Evolutionary conservation across 208 protist genomes (phyloP).

Genomic region (Leishmania tropica): DNA sequence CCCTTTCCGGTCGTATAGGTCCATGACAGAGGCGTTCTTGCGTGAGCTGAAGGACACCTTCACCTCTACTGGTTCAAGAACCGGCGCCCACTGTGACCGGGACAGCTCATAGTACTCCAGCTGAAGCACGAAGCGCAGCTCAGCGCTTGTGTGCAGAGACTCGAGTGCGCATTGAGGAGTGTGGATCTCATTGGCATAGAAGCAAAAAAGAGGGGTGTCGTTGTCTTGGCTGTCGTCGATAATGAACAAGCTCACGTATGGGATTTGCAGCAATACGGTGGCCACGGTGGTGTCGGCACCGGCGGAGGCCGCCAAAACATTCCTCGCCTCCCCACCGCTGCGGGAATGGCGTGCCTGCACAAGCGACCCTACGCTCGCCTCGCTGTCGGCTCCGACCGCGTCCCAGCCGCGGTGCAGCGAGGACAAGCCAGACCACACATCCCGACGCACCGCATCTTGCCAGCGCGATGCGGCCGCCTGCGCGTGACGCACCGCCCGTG

Average conservation of each 20-base stretch:
- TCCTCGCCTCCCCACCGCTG: background rate
- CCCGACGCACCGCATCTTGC: slow-evolving; percentile 26
- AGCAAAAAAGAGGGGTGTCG: slow-evolving; percentile 28
- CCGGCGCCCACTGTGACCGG: slow-evolving; percentile 25
- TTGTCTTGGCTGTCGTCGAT: slow-evolving; percentile 33
- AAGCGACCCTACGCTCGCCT: background rate
- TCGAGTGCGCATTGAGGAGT: slow-evolving; percentile 13
- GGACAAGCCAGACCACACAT: slow-evolving; percentile 19
- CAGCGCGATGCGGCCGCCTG: slow-evolving; percentile 30
- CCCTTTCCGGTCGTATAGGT: slow-evolving; percentile 29
- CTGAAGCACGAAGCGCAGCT: slow-evolving; percentile 21
- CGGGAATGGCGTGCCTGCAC: background rate
- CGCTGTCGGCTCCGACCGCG: background rate
- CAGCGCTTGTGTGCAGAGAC: slow-evolving; percentile 6
- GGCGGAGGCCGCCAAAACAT: background rate
- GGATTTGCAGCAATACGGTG: slow-evolving; percentile 7
- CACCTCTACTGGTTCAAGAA: slow-evolving; percentile 24
- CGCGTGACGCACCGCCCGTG: slow-evolving; percentile 37
- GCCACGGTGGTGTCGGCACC: background rate
- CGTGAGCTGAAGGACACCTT: slow-evolving; percentile 10
- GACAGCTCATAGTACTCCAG: slow-evolving; percentile 28
- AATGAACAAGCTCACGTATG: slow-evolving; percentile 24
- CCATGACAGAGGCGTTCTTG: slow-evolving; percentile 15
- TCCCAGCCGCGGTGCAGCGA: slow-evolving; percentile 15
- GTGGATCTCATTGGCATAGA: slow-evolving; percentile 15